A percentile compares a stretch with the other conserved stretches of the same genome.
phyloP scores from a whole-genome alignment of 257 asterid species.

The Misopates orontium region DNA sequence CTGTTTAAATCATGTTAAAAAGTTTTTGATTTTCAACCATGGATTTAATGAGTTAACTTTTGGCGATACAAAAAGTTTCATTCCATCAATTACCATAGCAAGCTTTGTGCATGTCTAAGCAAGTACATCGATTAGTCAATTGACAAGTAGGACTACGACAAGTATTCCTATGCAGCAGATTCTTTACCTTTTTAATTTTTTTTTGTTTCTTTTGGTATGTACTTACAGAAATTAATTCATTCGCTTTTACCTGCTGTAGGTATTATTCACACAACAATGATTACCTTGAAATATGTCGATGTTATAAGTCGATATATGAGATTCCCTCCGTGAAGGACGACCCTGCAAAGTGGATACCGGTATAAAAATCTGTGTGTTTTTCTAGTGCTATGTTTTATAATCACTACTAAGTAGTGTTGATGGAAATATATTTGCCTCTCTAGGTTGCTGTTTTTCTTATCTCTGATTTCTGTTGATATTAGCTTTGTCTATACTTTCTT shows the following conservation, averaged over 20 bases:
- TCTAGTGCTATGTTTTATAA: neutral
- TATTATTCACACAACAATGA: slow-evolving; percentile 75
- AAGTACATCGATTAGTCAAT: too few relatives aligned
- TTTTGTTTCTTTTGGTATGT: neutral
- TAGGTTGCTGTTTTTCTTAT: neutral
- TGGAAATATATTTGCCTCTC: neutral
- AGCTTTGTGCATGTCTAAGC: too few relatives aligned
- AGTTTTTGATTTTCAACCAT: too few relatives aligned
- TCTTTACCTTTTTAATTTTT: too few relatives aligned
- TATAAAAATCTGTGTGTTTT: slow-evolving; percentile 28
- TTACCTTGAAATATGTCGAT: slow-evolving; percentile 96
- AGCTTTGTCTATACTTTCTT: slow-evolving; percentile 10
- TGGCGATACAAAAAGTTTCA: too few relatives aligned
- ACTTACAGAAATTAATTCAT: slow-evolving; percentile 13
- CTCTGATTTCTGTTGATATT: neutral
- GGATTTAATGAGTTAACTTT: too few relatives aligned
- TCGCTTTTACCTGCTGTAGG: slow-evolving; percentile 44
- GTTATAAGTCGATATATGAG: slow-evolving; percentile 91
- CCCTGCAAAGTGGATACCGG: slow-evolving; percentile 81
- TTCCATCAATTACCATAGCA: too few relatives aligned
- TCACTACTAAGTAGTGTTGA: neutral
- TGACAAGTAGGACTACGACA: too few relatives aligned
- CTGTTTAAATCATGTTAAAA: too few relatives aligned
- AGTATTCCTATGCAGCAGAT: too few relatives aligned
- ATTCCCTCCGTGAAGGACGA: slow-evolving; percentile 90